Evolutionary conservation across 1,139 yeast species (phyloP), one percentile per base, ranked within the genome.

Genomic region (Geotrichum bryndzae): DNA sequence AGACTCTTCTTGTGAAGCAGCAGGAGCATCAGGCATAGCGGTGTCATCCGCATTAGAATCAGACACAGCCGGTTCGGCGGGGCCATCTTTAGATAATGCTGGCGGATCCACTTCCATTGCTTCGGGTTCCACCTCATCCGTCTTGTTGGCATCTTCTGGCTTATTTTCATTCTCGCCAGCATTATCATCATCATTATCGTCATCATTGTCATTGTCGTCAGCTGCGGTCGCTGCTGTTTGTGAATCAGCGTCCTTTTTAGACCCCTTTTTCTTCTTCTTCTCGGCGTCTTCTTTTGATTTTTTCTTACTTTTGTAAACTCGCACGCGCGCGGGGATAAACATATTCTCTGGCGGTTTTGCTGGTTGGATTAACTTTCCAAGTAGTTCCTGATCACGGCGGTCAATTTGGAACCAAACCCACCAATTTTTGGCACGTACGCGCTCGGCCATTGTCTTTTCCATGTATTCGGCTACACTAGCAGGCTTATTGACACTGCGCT

Each of bases 351-450:
- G 74, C 22, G 69, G 70, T 45, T 63, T 64, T 1, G 73, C 72
- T 1, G 69, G 70, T 60, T 68, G 66, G 53, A 69, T 69, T 27
- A 74, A 64, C 13, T 67, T 60, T 53, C 72, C 75, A 46, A 68
- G 59, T 23, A 74, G 65, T 64, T 85, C 90, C 69, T 87, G 94
- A 64, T 87, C 85, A 59, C 83, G 82, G 3, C 91, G 94, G 72
- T 90, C 97, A 25, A 91, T 80, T 69, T 89, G 90, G 69, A 86
- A 89, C 97, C 97, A 91, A 48, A 90, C 78, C 70, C 87, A 83
- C 69, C 84, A 84, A 48, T 83, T 82, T 7, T 86, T 77, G 6
- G 85, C 76, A 61, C 94, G 79, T 0, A 78, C 79, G 0, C 97
- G 97, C 22, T 76, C 77, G 15, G 78, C 77, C 64, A 90, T 72